phyloP scores from a whole-genome alignment of 2,329 filamentous ascomycete species.

The Diaporthe caulivora region DNA sequence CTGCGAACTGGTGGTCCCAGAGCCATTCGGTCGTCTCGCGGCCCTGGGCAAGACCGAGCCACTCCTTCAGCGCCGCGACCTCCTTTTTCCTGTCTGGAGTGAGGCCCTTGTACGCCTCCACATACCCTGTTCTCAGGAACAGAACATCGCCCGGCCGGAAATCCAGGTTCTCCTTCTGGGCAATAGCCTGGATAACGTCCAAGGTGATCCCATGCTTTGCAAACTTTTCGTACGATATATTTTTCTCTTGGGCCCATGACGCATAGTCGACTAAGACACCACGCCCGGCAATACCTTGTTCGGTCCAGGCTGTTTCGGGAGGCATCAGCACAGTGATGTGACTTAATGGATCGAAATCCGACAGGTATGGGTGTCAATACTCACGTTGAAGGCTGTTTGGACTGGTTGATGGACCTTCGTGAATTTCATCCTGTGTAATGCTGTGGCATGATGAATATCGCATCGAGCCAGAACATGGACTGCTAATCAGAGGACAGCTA shows the following conservation, averaged over 20 bases:
- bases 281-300: neutral
- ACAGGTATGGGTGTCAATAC: neutral
- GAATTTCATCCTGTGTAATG: slow-evolving; percentile 7
- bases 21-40: slow-evolving; percentile 5
- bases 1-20: slow-evolving; percentile 4
- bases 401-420: neutral
- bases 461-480: neutral
- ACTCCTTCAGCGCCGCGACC: neutral
- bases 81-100: neutral
- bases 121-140: slow-evolving; percentile 2
- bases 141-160: neutral
- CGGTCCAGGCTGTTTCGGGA: neutral
- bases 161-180: neutral
- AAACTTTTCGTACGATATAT: slow-evolving; percentile 1
- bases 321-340: neutral
- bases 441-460: neutral
- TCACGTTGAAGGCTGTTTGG: slow-evolving; percentile 11
- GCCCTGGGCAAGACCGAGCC: neutral
- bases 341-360: neutral
- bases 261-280: neutral
- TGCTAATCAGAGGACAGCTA: neutral
- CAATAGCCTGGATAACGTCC: neutral
- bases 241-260: slow-evolving; percentile 1
- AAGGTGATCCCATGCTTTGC: neutral
- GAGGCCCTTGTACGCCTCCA: neutral